Base-by-base conservation (phyloP, 129 eudicot genomes). In the Ambrosia trifida region DNA sequence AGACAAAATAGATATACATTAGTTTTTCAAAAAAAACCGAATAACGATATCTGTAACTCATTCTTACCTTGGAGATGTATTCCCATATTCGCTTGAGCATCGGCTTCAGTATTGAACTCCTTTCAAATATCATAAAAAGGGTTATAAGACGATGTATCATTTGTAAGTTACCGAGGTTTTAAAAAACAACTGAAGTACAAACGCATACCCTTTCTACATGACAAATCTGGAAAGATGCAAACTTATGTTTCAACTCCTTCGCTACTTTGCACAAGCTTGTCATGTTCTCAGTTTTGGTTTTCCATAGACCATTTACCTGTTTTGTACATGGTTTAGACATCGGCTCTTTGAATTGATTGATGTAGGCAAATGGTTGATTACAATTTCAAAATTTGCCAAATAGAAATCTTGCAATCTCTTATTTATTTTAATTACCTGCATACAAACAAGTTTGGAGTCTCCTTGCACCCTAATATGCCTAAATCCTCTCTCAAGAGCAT, bases 301-400 rank as follows among this genome's bases (percentile, higher is more conserved):
- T 90, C 99, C 99, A 95, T 41, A 84, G 45, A 54, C 99, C 97
- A 72, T 85, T 86, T 75, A 88, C 85, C 99, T 94, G 83, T 62
- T 53, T 32, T 76, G 75, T 52, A 28, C 62, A 10, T 20, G 33
- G 10, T 56, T 56, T 20, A 56, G n/a, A 56, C 62, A 11, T 5
- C 62, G 7, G 33, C n/a, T 56, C 35, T 56, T 20, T 20, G 62
- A 56, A 20, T 20, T 20, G 7, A 3, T 3, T 9, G 30, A 20
- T 56, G 33, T 53, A 1, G 60, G 12, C 60, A 53, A 19, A 53
- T 53, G 1, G 60, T 53, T 17, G 60, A 18, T 53, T 53, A 17
- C 19, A 19, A 19, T 53, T 53, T 53, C 60, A 19, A 18, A 12
- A 31, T 9, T 53, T 6, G 5, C 60, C 17, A 12, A 24, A 56